Evolutionary conservation across 495 filamentous ascomycete species (phyloP).

Genomic region (Lasiosphaeris hirsuta): DNA sequence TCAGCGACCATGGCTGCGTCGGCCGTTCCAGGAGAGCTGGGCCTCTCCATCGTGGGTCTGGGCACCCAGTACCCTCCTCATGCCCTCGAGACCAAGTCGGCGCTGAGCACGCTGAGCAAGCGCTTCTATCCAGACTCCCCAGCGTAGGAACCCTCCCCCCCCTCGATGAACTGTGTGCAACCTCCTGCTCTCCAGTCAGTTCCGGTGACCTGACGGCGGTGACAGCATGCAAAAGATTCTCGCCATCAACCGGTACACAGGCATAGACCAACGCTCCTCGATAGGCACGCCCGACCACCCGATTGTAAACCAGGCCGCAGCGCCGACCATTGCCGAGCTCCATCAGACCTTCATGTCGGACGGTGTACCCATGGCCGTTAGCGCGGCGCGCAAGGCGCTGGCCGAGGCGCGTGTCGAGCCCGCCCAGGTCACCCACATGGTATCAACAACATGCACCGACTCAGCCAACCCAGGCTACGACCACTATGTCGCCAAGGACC

Average conservation of each 20-base stretch:
- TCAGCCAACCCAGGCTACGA: conserved; percentile 68
- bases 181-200: not conserved
- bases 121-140: conserved; percentile 49
- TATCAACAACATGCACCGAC: conserved; percentile 64
- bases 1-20: conserved; percentile 23
- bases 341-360: conserved; percentile 53
- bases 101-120: conserved; percentile 40
- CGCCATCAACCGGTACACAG: conserved; percentile 60
- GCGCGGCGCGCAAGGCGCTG: conserved; percentile 58
- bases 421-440: conserved; percentile 59
- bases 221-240: conserved; percentile 57
- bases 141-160: conserved; percentile 36
- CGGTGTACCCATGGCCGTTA: conserved; percentile 56
- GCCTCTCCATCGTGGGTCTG: conserved; percentile 50
- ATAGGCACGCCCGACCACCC: conserved; percentile 56
- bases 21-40: conserved; percentile 32
- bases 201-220: not conserved
- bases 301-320: conserved; percentile 48
- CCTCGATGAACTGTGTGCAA: not conserved
- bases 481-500: conserved; percentile 54
- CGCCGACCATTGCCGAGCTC: conserved; percentile 56
- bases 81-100: conserved; percentile 33
- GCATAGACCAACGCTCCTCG: conserved; percentile 59
- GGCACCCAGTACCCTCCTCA: conserved; percentile 51
- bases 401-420: conserved; percentile 47